A percentile compares a stretch with the other conserved stretches of the same genome.
Evolutionary conservation across 768 basidiomycete genomes (phyloP).

Genomic region (Russula virescens): DNA sequence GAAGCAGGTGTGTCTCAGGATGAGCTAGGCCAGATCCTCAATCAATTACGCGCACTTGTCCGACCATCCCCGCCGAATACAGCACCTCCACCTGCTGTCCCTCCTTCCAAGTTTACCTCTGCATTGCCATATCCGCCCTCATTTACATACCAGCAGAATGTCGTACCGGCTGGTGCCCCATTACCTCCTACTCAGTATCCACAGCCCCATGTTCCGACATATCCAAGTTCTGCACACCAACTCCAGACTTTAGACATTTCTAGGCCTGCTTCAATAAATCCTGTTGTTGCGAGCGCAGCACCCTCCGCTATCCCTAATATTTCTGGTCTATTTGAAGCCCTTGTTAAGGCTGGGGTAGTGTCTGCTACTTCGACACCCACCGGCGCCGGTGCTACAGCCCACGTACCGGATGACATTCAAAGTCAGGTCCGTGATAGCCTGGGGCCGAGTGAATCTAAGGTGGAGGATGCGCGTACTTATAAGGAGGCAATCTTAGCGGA

Average conservation of each 20-base stretch:
- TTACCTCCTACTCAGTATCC: conserved; percentile 14
- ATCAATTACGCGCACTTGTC: conserved; percentile 59
- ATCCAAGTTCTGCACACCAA: conserved; percentile 13
- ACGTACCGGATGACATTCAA: background rate
- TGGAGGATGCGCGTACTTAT: conserved; percentile 52
- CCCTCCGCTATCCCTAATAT: conserved; percentile 34
- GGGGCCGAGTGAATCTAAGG: conserved; percentile 36
- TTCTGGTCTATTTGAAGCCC: conserved; percentile 54
- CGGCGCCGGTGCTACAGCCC: conserved; percentile 40
- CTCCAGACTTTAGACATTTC: conserved; percentile 5
- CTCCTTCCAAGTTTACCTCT: conserved; percentile 17
- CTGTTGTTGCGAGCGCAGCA: conserved; percentile 25
- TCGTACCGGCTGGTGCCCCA: conserved; percentile 27
- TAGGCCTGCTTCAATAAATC: conserved; percentile 25
- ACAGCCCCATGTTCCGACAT: conserved; percentile 14
- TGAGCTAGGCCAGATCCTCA: conserved; percentile 70
- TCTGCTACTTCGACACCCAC: conserved; percentile 47
- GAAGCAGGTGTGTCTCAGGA: conserved; percentile 76
- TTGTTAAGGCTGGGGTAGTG: conserved; percentile 77
- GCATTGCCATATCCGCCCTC: conserved; percentile 25
- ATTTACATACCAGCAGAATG: conserved; percentile 29
- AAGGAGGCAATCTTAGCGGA: conserved; percentile 54
- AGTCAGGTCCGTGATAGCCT: conserved; percentile 32
- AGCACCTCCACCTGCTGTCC: conserved; percentile 14
- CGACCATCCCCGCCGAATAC: conserved; percentile 31